phyloP scores from a whole-genome alignment of 768 basidiomycete species.

The Serendipita sp. region DNA sequence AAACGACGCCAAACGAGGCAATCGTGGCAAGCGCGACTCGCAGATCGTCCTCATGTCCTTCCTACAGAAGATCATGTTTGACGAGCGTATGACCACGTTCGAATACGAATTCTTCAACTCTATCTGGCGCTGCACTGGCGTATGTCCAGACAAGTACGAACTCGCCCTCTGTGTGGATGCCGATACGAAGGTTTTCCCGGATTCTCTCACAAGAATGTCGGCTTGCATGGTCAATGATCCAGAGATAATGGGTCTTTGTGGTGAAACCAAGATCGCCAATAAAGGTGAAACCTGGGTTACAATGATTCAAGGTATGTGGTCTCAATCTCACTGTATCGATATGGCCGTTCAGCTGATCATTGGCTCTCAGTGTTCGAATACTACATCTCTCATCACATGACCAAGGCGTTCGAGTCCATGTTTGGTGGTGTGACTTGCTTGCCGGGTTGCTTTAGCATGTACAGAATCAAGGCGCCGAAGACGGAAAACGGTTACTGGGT shows the following conservation, averaged over 20 bases:
- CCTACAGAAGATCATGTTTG: conserved; percentile 99
- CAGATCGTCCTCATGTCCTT: conserved; percentile 97
- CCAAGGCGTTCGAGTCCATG: conserved; percentile 98
- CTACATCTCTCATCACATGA: conserved; percentile 98
- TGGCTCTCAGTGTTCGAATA: conserved; percentile 79
- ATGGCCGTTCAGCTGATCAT: background rate
- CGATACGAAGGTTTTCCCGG: conserved; percentile 98
- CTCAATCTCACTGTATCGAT: background rate
- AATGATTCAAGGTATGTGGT: conserved; percentile 98
- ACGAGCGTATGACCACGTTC: conserved; percentile 98
- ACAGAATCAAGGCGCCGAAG: conserved; percentile 98
- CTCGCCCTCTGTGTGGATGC: conserved; percentile 92
- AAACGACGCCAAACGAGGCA: conserved; percentile 87
- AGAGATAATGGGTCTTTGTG: conserved; percentile 98
- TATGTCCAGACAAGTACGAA: conserved; percentile 93
- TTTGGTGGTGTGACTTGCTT: conserved; percentile 99
- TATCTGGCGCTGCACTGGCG: conserved; percentile 87
- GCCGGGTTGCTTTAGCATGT: conserved; percentile 99
- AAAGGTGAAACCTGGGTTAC: conserved; percentile 98
- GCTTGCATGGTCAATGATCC: conserved; percentile 93
- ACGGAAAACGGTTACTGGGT: conserved; percentile 95
- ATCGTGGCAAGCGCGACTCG: conserved; percentile 96
- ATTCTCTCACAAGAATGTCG: conserved; percentile 89
- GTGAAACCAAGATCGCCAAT: conserved; percentile 99
- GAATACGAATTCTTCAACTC: conserved; percentile 99